Evolutionary conservation across 2,329 filamentous ascomycete species (phyloP).

Genomic region (Metarhizium robertsii): DNA sequence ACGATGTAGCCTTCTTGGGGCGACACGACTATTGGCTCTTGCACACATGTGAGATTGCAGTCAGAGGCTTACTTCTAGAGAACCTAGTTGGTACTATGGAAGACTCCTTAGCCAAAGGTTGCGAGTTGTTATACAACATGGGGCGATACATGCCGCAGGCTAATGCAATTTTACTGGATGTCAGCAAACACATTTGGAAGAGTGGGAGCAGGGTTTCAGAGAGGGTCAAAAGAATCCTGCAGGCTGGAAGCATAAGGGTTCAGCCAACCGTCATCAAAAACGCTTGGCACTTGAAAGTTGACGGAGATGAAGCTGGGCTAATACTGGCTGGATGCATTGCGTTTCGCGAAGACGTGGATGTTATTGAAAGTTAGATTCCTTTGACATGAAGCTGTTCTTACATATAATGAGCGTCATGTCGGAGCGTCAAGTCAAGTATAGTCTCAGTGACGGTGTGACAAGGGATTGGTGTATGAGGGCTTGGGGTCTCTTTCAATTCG

Average conservation of each 20-base stretch:
- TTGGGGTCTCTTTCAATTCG: no score
- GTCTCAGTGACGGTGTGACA: no score
- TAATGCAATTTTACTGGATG: neutral
- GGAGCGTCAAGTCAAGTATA: no score
- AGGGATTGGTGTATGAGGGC: no score
- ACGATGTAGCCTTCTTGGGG: slow-evolving; percentile 14
- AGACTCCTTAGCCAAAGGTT: slow-evolving; percentile 3
- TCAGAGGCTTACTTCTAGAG: slow-evolving; percentile 1
- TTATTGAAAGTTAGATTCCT: no score
- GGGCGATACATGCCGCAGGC: slow-evolving; percentile 4
- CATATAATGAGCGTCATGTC: no score
- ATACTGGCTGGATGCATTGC: neutral
- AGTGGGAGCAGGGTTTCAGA: neutral
- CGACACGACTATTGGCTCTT: slow-evolving; percentile 13
- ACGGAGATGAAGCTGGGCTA: neutral
- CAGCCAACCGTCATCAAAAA: neutral
- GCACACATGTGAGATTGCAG: slow-evolving; percentile 6
- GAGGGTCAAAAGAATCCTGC: neutral
- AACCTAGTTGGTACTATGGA: neutral
- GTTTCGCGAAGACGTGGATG: no score
- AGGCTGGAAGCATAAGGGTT: neutral
- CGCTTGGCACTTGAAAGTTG: neutral
- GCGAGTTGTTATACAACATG: slow-evolving; percentile 4
- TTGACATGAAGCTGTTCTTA: no score
- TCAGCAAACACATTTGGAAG: neutral